Percentiles rank a stretch among this genome's conserved stretches.
These are phyloP conservation scores for Alternaria burnsii DNA, from an alignment of 2,329 filamentous ascomycete species.

Conservation along the genomic window DNA sequence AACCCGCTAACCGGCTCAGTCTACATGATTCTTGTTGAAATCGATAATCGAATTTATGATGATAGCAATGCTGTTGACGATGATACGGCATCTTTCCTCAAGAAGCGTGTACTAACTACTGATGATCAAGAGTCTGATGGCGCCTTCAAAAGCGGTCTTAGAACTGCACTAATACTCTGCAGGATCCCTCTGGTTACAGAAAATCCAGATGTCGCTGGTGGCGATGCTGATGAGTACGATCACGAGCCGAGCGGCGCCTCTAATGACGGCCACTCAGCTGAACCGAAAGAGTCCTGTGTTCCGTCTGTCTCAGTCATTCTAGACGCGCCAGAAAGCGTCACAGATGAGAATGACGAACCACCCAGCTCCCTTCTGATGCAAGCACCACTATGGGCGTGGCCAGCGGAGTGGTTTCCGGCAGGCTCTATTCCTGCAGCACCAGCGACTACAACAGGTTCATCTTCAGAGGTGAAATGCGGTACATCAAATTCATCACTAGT, in stretches of 20 bases:
- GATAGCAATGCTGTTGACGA: neutral
- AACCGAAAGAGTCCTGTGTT: neutral
- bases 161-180: neutral
- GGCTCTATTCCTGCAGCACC: neutral
- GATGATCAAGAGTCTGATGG: neutral
- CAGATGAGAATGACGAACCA: conserved; percentile 5
- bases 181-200: neutral
- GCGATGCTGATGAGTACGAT: neutral
- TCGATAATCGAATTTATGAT: neutral
- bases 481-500: neutral
- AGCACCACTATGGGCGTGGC: neutral
- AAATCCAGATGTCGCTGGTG: neutral
- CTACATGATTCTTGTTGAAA: neutral
- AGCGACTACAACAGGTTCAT: neutral
- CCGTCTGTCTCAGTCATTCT: neutral
- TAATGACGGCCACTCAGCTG: neutral
- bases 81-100: neutral
- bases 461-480: neutral
- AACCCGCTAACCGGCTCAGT: conserved; percentile 8
- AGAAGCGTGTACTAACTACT: conserved; percentile 2
- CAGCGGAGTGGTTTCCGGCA: neutral
- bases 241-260: neutral
- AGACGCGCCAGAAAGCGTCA: neutral
- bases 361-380: conserved; percentile 4
- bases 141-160: neutral